phyloP scores from a whole-genome alignment of 495 filamentous ascomycete species.

The Neurospora sp. region DNA sequence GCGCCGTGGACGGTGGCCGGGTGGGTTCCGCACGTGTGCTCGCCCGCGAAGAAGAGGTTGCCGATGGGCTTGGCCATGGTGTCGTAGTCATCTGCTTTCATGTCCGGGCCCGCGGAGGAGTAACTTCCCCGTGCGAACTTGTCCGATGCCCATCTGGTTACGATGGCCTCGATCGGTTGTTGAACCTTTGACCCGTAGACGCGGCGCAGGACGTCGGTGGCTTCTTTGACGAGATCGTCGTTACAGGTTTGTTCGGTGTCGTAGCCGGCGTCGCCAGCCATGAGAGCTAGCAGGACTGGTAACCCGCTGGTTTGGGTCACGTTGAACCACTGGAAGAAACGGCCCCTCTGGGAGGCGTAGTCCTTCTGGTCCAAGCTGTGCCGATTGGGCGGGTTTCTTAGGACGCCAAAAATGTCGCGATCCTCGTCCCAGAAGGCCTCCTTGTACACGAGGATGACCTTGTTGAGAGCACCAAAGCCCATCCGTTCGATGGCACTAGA shows the following conservation, averaged over 20 bases:
- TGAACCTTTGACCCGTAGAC: slow-evolving; percentile 51
- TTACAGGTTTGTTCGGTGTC: slow-evolving; percentile 70
- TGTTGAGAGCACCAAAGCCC: slow-evolving; percentile 92
- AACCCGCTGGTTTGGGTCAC: slow-evolving; percentile 78
- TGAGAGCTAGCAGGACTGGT: slow-evolving; percentile 80
- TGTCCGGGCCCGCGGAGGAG: slow-evolving; percentile 76
- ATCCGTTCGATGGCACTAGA: slow-evolving; percentile 69
- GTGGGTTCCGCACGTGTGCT: slow-evolving; percentile 90
- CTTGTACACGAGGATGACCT: slow-evolving; percentile 85
- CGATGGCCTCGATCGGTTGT: slow-evolving; percentile 71
- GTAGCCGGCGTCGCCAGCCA: slow-evolving; percentile 92
- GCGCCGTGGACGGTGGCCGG: slow-evolving; percentile 95
- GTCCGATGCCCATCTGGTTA: slow-evolving; percentile 91
- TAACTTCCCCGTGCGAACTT: slow-evolving; percentile 85
- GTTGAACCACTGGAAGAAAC: slow-evolving; percentile 98
- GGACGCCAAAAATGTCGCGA: slow-evolving; percentile 86
- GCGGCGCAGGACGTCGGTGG: slow-evolving; percentile 58
- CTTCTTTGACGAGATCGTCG: slow-evolving; percentile 65
- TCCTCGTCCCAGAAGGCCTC: slow-evolving; percentile 87
- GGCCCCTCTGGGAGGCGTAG: slow-evolving; percentile 50
- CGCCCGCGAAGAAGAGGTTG: slow-evolving; percentile 91
- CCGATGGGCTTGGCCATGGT: slow-evolving; percentile 77
- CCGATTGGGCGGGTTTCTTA: slow-evolving; percentile 54
- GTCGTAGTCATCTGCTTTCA: slow-evolving; percentile 84
- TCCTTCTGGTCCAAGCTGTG: slow-evolving; percentile 44